Evolutionary conservation across 2,329 filamentous ascomycete species (phyloP).

Genomic region (Fusarium luffae): DNA sequence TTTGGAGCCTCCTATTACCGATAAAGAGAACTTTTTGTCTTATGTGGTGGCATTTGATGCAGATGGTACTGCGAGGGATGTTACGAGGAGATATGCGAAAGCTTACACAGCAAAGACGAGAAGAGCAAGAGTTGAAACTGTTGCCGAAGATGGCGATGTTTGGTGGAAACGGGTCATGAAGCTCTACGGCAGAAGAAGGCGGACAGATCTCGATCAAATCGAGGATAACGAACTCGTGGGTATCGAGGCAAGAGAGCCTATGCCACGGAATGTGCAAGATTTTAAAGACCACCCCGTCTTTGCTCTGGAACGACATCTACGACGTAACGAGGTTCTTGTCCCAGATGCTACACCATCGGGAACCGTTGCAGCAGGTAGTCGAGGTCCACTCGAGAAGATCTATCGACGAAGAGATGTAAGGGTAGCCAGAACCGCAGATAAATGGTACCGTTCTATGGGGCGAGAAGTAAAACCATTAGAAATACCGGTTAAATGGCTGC

Average conservation of each 20-base stretch:
- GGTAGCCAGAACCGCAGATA: constrained; percentile 79
- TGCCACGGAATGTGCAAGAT: constrained; percentile 87
- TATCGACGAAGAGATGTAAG: constrained; percentile 87
- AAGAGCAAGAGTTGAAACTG: constrained; percentile 78
- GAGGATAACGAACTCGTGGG: constrained; percentile 82
- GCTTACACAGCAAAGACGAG: constrained; percentile 91
- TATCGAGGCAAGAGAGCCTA: constrained; percentile 78
- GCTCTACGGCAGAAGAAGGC: constrained; percentile 55
- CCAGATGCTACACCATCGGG: constrained; percentile 77
- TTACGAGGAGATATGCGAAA: constrained; percentile 88
- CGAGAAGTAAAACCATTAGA: constrained; percentile 81
- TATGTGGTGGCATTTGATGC: constrained; percentile 90
- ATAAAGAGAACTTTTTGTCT: constrained; percentile 78
- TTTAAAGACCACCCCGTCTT: constrained; percentile 88
- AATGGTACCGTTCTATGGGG: constrained; percentile 86
- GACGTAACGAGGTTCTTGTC: constrained; percentile 82
- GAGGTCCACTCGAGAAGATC: constrained; percentile 76
- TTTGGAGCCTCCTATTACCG: constrained; percentile 85
- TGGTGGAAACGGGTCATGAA: constrained; percentile 68
- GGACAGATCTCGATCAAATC: constrained; percentile 79
- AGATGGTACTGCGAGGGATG: constrained; percentile 81
- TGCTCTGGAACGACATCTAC: constrained; percentile 86
- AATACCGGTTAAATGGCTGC: constrained; percentile 82
- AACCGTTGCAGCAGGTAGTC: constrained; percentile 76
- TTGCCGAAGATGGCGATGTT: constrained; percentile 58